Evolutionary conservation across 1,284 basidiomycete genomes (phyloP).

Genomic region (Athelia psychrophila): DNA sequence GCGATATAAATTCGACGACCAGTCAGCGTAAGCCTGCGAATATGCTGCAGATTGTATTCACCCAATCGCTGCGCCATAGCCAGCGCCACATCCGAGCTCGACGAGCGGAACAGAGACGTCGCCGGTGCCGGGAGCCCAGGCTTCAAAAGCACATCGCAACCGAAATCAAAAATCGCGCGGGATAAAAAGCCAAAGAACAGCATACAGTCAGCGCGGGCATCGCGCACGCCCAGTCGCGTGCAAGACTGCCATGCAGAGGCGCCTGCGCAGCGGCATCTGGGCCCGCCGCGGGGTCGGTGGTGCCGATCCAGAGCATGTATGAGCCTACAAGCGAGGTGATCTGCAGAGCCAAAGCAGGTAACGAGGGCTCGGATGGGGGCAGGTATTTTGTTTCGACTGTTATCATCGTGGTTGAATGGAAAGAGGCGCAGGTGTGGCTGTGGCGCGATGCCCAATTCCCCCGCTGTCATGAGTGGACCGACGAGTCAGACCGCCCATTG

Average conservation of each 20-base stretch:
- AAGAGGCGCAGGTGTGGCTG: not conserved
- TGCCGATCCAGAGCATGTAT: constrained; percentile 82
- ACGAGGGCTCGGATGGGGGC: constrained; percentile 38
- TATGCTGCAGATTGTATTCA: constrained; percentile 33
- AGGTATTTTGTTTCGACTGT: constrained; percentile 43
- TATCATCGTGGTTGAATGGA: constrained; percentile 18
- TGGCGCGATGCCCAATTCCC: constrained; percentile 12
- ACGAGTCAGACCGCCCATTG: too few species aligned
- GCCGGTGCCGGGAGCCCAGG: constrained; percentile 45
- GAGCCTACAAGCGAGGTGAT: constrained; percentile 69
- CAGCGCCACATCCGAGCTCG: constrained; percentile 61
- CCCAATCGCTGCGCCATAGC: constrained; percentile 79
- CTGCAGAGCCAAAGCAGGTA: constrained; percentile 66
- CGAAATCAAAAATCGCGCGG: constrained; percentile 9
- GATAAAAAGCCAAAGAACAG: constrained; percentile 13
- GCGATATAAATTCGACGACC: constrained; percentile 7
- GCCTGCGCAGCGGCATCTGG: constrained; percentile 49
- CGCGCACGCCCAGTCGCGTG: constrained; percentile 81
- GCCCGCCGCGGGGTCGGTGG: constrained; percentile 36
- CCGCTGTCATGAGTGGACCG: too few species aligned
- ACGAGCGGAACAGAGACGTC: constrained; percentile 66
- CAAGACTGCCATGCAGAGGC: constrained; percentile 51
- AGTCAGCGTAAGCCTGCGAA: not conserved
- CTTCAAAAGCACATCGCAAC: constrained; percentile 22
- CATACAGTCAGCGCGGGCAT: constrained; percentile 51